Evolutionary conservation across 1,284 basidiomycete genomes (phyloP).

Genomic region (Marasmius fiardii): DNA sequence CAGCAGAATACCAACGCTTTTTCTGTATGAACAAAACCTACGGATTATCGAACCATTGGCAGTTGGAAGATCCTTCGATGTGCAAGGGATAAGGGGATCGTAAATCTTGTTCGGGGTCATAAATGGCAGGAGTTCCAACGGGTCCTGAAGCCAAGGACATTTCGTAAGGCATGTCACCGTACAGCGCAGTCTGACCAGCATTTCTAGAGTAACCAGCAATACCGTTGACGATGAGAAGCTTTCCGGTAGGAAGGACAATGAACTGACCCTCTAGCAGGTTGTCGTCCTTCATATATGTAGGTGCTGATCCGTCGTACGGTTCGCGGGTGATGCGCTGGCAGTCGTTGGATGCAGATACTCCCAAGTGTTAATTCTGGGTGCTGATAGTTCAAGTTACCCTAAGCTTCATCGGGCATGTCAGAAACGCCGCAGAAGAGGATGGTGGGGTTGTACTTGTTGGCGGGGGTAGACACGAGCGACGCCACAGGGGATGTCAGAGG

Average conservation of each 20-base stretch:
- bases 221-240: neutral
- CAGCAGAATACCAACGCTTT: too few species aligned
- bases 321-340: slow-evolving; percentile 81
- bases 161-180: slow-evolving; percentile 1
- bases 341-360: slow-evolving; percentile 55
- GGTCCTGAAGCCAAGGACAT: slow-evolving; percentile 67
- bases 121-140: slow-evolving; percentile 69
- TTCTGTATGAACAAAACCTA: too few species aligned
- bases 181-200: neutral
- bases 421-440: slow-evolving; percentile 89
- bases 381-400: slow-evolving; percentile 64
- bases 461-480: slow-evolving; percentile 84
- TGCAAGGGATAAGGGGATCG: too few species aligned
- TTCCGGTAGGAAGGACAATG: neutral
- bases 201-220: neutral
- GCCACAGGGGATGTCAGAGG: slow-evolving; percentile 60
- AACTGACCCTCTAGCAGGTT: slow-evolving; percentile 52
- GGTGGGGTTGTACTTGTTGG: slow-evolving; percentile 85
- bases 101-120: slow-evolving; percentile 62
- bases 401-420: slow-evolving; percentile 68
- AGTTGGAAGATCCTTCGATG: too few species aligned
- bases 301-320: slow-evolving; percentile 51
- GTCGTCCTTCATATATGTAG: slow-evolving; percentile 39
- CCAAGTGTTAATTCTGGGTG: slow-evolving; percentile 66
- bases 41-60: too few species aligned